Conservation (phyloP, 2,329 filamentous ascomycete genomes). For the Aspergillus piperis region DNA sequence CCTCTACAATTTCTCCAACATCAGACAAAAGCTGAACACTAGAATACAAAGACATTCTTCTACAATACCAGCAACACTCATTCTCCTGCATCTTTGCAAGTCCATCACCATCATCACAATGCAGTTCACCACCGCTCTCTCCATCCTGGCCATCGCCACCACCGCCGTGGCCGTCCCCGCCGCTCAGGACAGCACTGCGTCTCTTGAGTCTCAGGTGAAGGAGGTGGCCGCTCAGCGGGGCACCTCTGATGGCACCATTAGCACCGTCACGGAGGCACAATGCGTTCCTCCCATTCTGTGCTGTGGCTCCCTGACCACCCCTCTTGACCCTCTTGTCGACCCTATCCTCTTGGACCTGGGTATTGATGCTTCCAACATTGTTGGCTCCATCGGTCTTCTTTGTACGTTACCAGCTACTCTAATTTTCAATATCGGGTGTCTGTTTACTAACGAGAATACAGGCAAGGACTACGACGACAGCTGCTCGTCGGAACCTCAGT, state of each 20-base stretch:
- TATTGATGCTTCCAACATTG: conserved; percentile 26
- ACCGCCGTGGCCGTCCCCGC: conserved; percentile 29
- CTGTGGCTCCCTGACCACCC: conserved; percentile 32
- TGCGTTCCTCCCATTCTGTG: conserved; percentile 29
- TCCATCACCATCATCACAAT: conserved; percentile 23
- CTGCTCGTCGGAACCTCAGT: conserved; percentile 28
- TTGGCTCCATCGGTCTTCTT: conserved; percentile 31
- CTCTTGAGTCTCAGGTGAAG: conserved; percentile 20
- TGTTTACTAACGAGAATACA: conserved; percentile 12
- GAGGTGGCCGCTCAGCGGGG: conserved; percentile 14
- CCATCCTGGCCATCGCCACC: conserved; percentile 32
- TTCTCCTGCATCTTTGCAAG: not conserved
- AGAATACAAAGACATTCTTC: conserved; percentile 1
- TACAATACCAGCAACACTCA: not conserved
- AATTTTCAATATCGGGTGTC: too few relatives aligned
- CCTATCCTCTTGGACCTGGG: conserved; percentile 27
- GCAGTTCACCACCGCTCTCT: conserved; percentile 30
- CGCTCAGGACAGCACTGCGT: conserved; percentile 12
- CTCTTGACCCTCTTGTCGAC: conserved; percentile 30
- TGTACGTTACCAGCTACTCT: conserved; percentile 20
- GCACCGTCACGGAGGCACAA: conserved; percentile 4
- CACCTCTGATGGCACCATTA: conserved; percentile 14
- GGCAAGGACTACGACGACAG: conserved; percentile 26
- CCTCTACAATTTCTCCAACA: not conserved
- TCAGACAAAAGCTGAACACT: not conserved